Base-by-base conservation (phyloP, 768 basidiomycete species). In the Hortiboletus campestris region DNA sequence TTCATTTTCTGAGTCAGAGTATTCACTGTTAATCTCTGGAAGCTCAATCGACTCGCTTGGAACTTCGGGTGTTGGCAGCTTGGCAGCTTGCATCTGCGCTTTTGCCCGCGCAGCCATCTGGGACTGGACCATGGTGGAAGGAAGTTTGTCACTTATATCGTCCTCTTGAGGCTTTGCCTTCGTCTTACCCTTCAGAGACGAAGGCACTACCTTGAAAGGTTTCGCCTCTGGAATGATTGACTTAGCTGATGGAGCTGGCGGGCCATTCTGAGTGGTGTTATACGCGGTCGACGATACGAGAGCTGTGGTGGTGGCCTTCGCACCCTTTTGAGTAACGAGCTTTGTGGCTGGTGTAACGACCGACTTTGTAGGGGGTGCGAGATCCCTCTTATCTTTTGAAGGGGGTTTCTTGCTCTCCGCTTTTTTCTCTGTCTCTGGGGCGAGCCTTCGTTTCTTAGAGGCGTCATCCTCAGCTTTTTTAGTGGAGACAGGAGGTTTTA, bases 11-110 rank as follows among this genome's bases (percentile, higher is more conserved):
- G 94, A 97, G 72, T 95, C 91, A 6, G 94, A 97, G 72, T 98
- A 98, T 65, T 98, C 96, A 74, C 91, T 94, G 64, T 94, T 89
- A 66, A 97, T 94, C 44, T 98, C 96, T 0, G 96, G 95, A 17
- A 99, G 78, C 64, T 94, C 94, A 63, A 95, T 91, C 67, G 80
- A 85, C 76, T 94, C 89, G 67, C 85, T 89, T 17, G 85, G 73
- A 53, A 86, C 69, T 3, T 74, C 68, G 11, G 83, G 80, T 36
- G 73, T 67, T 36, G 75, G 72, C 51, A 81, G 78, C 41, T 71
- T 70, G 14, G 83, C 79, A 25, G 86, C 85, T 55, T 84, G 79
- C 51, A 88, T 73, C 60, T 88, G 84, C 29, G 86, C 81, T 66
- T 85, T 84, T 22, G 82, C 82, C 28, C 85, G 82, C 40, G 83